A percentile compares a stretch with the other conserved stretches of the same genome.
Evolutionary conservation across 768 basidiomycete genomes (phyloP).

Genomic region (Suillus luteus): DNA sequence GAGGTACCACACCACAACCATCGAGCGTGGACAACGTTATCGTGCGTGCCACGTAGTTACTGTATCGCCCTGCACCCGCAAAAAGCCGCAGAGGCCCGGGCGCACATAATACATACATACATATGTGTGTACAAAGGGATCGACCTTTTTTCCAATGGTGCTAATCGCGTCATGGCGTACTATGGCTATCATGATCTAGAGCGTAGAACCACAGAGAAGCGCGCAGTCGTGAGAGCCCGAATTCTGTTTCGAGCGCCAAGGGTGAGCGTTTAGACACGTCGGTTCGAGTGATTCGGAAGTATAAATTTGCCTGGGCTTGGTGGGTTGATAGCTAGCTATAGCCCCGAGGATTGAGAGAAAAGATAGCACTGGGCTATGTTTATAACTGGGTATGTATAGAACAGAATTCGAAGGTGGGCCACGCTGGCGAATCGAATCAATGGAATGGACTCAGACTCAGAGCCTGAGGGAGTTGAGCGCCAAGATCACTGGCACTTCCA

Average conservation of each 20-base stretch:
- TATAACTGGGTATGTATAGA: not conserved
- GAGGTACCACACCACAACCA: not conserved
- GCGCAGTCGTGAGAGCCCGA: not conserved
- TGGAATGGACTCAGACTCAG: too few relatives aligned
- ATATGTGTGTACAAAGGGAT: not conserved
- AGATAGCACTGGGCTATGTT: not conserved
- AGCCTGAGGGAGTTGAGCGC: not conserved
- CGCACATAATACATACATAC: too few relatives aligned
- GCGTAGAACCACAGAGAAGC: not conserved
- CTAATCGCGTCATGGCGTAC: not conserved
- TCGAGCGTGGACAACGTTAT: not conserved
- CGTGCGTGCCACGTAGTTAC: slow-evolving; percentile 9
- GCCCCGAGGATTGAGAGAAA: not conserved
- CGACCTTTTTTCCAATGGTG: not conserved
- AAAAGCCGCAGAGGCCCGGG: not conserved
- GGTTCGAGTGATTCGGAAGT: not conserved
- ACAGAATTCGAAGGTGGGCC: not conserved
- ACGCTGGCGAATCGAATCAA: not conserved
- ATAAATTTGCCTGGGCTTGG: not conserved
- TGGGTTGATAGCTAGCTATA: not conserved
- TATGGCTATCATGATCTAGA: not conserved
- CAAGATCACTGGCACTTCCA: not conserved
- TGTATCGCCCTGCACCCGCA: too few relatives aligned
- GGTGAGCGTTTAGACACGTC: slow-evolving; percentile 1
- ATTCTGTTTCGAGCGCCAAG: not conserved